These are phyloP conservation scores for Penicillium manginii DNA, from an alignment of 495 filamentous ascomycete genomes.

Conservation along the genomic window DNA sequence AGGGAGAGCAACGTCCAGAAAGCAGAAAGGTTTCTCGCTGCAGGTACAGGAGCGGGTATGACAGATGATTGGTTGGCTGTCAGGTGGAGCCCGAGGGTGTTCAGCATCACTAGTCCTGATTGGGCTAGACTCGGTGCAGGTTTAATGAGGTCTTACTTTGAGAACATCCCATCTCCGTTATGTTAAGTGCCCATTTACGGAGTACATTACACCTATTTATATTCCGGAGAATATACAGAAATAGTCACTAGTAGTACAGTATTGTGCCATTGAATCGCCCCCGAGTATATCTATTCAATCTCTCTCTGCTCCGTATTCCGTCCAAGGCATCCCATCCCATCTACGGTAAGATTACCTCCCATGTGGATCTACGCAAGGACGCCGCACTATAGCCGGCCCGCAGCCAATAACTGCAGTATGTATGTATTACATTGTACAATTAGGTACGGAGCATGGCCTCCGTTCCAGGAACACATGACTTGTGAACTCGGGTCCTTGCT, in stretches of 20 bases:
- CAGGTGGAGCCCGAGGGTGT: constrained; percentile 22
- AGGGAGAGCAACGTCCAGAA: not conserved
- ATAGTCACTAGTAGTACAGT: too few relatives aligned
- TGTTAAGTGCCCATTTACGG: too few relatives aligned
- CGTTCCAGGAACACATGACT: not conserved
- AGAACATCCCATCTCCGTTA: too few relatives aligned
- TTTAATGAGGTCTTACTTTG: constrained; percentile 22
- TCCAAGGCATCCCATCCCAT: too few relatives aligned
- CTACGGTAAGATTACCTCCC: not conserved
- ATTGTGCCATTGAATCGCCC: too few relatives aligned
- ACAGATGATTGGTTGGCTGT: constrained; percentile 14
- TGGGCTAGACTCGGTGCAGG: constrained; percentile 19
- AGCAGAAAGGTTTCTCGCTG: constrained; percentile 8
- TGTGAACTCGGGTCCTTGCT: not conserved
- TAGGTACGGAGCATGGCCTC: not conserved
- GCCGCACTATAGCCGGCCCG: constrained; percentile 2
- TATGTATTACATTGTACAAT: not conserved
- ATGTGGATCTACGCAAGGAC: constrained; percentile 4
- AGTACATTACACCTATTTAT: too few relatives aligned
- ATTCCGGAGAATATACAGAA: too few relatives aligned
- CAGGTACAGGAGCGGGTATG: constrained; percentile 23
- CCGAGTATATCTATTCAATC: too few relatives aligned
- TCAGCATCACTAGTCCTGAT: constrained; percentile 11
- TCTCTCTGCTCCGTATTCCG: too few relatives aligned
- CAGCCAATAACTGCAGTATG: not conserved